Base-by-base conservation (phyloP, 2,329 filamentous ascomycete species). In the Penicillium sp. region DNA sequence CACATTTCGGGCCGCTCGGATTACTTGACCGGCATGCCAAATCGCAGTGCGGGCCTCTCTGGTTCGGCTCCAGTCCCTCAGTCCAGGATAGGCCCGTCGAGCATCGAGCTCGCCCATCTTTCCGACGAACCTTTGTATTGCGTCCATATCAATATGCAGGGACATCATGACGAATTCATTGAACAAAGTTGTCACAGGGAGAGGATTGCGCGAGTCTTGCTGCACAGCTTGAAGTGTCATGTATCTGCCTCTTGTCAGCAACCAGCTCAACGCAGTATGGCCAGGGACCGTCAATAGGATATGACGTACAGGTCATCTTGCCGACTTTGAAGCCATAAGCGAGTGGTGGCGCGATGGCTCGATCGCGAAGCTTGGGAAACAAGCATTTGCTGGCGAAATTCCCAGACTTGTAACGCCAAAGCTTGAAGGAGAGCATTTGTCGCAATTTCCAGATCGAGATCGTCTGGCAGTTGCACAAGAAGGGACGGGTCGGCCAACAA, bases 161-260 rank as follows among this genome's bases (percentile, higher is more conserved):
- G 43, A 49, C 50, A 54, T 54, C 50, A 54, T 49, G 9, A 34
- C 38, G 3, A 54, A 52, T 9, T 54, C 50, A 12, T 50, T 54
- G 29, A 52, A 36, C 4, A 54, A 26, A 2, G 38, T 45, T 9
- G 46, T 52, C 12, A 52, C 52, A 1, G 50, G 24, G 2, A 46
- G 47, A 1, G 39, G n/a, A 2, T 37, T 38, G 9, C 29, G 27
- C 9, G 42, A 41, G 11, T 41, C 45, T 7, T 45, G 32, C 32
- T 50, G 45, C 4, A 52, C 24, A 0, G 34, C 9, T 28, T 42
- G 44, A 3, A 54, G 39, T 4, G 43, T 54, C 4, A 41, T 42
- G 28, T 52, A 52, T 26, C 52, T 54, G 9, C 13, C 25, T 24
- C 12, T 6, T 3, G 25, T 43, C 4, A 38, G 32, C 1, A 36